Conservation (phyloP, 1,139 yeast genomes). For the Neolecta irregularis region DNA sequence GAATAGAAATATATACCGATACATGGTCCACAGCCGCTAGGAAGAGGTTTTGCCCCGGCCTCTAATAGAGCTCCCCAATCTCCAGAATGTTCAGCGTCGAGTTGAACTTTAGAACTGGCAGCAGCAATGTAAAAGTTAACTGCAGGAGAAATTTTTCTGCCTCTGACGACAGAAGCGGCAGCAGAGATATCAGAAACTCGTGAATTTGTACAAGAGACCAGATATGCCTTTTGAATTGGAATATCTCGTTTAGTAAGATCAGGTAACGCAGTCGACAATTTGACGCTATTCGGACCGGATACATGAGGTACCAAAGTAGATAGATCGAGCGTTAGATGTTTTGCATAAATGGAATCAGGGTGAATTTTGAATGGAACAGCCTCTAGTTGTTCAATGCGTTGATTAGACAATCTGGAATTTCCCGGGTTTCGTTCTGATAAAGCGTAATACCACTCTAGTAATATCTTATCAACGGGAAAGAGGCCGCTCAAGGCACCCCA, state of each 20-base stretch:
- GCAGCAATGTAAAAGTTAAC: constrained; percentile 97
- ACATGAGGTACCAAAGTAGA: constrained; percentile 77
- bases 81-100: constrained; percentile 77
- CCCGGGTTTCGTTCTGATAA: constrained; percentile 38
- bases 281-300: constrained; percentile 95
- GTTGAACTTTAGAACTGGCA: constrained; percentile 84
- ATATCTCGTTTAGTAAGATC: constrained; percentile 60
- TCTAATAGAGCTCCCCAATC: constrained; percentile 81
- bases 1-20: no score
- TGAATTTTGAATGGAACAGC: constrained; percentile 35
- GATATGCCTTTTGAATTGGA: constrained; percentile 79
- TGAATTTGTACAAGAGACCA: constrained; percentile 95
- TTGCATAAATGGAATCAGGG: constrained; percentile 68
- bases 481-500: constrained; percentile 98
- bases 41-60: constrained; percentile 89
- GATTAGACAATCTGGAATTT: constrained; percentile 67
- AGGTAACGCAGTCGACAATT: constrained; percentile 63
- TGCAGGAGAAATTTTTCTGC: constrained; percentile 67
- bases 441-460: constrained; percentile 61
- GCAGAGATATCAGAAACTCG: constrained; percentile 84
- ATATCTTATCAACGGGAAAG: constrained; percentile 76
- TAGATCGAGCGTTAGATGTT: constrained; percentile 67
- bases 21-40: constrained; percentile 99
- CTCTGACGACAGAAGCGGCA: constrained; percentile 75
- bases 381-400: constrained; percentile 36